A percentile compares a stretch with the other conserved stretches of the same genome.
These are phyloP conservation scores for Mollisia scopiformis DNA, from an alignment of 2,329 filamentous ascomycete genomes.

Conservation along the genomic window DNA sequence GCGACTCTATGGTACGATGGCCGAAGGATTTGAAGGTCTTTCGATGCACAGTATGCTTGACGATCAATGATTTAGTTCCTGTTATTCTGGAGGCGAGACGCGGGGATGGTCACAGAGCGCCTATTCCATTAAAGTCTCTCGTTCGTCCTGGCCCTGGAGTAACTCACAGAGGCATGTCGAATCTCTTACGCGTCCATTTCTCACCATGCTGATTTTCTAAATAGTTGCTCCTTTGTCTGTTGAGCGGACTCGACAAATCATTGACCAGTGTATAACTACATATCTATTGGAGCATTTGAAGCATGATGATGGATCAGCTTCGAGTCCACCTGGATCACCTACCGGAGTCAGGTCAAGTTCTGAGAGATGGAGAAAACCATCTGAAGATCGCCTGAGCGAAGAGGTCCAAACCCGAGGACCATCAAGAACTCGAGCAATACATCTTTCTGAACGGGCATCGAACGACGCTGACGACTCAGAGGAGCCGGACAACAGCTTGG, in stretches of 20 bases:
- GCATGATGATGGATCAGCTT: conserved; percentile 34
- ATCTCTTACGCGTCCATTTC: too few relatives aligned
- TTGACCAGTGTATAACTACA: conserved; percentile 53
- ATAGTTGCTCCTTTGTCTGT: conserved; percentile 56
- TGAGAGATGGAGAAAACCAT: not conserved
- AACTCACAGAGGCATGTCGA: conserved; percentile 28
- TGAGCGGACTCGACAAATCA: conserved; percentile 60
- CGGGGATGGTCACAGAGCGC: conserved; percentile 30
- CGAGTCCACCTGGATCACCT: conserved; percentile 27
- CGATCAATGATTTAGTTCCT: conserved; percentile 77
- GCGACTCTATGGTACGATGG: conserved; percentile 79
- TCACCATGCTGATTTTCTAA: not conserved
- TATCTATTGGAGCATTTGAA: conserved; percentile 49
- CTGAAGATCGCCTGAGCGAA: not conserved
- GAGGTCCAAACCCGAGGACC: not conserved
- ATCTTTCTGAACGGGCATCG: conserved; percentile 16
- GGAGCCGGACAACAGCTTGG: not conserved
- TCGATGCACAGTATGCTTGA: conserved; percentile 81
- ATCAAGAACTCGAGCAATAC: conserved; percentile 6
- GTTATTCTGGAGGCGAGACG: conserved; percentile 31
- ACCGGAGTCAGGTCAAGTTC: not conserved
- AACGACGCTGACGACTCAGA: conserved; percentile 12
- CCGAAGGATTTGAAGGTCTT: conserved; percentile 74
- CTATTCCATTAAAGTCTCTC: conserved; percentile 21
- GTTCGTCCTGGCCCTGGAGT: conserved; percentile 16